Percentiles rank a stretch among this genome's conserved stretches.
phyloP scores from a whole-genome alignment of 1,284 basidiomycete genomes.

The Trichosporon ovoides region DNA sequence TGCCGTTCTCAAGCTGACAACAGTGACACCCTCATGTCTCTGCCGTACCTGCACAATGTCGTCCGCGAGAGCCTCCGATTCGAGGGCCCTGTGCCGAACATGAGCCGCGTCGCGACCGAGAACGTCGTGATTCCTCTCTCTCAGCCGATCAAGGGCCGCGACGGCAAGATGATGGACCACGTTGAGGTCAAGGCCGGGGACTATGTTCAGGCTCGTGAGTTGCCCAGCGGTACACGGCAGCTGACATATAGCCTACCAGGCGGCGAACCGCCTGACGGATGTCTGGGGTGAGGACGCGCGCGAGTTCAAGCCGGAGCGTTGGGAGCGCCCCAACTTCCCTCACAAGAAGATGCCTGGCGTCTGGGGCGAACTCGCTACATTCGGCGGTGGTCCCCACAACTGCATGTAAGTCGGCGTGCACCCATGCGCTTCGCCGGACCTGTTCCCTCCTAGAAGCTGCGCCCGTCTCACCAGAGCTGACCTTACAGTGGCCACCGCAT shows the following conservation, averaged over 20 bases:
- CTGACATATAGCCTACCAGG: slow-evolving; percentile 22
- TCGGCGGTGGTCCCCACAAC: slow-evolving; percentile 4
- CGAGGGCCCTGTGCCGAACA: slow-evolving; percentile 58
- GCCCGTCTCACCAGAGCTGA: too few species aligned
- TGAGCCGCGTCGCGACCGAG: slow-evolving; percentile 47
- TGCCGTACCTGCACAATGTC: slow-evolving; percentile 59
- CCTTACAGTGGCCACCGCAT: slow-evolving; percentile 56
- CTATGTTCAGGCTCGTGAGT: slow-evolving; percentile 51
- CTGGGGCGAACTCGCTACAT: slow-evolving; percentile 54
- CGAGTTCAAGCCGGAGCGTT: slow-evolving; percentile 54
- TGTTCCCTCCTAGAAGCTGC: too few species aligned
- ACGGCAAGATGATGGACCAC: slow-evolving; percentile 46
- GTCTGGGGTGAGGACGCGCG: slow-evolving; percentile 67
- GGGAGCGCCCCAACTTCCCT: slow-evolving; percentile 13
- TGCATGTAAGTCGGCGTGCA: slow-evolving; percentile 21
- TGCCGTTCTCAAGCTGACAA: too few species aligned
- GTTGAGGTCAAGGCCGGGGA: slow-evolving; percentile 38
- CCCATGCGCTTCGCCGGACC: too few species aligned
- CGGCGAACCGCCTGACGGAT: slow-evolving; percentile 58
- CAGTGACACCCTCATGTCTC: slow-evolving; percentile 42
- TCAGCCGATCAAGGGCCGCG: slow-evolving; percentile 43
- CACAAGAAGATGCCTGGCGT: slow-evolving; percentile 45
- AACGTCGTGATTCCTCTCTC: slow-evolving; percentile 61
- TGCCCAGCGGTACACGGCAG: slow-evolving; percentile 54
- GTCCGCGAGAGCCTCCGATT: slow-evolving; percentile 64